Evolutionary conservation across 805 yeast species (phyloP), one percentile per base, ranked within the genome.

Genomic region (Metschnikowia continentalis): DNA sequence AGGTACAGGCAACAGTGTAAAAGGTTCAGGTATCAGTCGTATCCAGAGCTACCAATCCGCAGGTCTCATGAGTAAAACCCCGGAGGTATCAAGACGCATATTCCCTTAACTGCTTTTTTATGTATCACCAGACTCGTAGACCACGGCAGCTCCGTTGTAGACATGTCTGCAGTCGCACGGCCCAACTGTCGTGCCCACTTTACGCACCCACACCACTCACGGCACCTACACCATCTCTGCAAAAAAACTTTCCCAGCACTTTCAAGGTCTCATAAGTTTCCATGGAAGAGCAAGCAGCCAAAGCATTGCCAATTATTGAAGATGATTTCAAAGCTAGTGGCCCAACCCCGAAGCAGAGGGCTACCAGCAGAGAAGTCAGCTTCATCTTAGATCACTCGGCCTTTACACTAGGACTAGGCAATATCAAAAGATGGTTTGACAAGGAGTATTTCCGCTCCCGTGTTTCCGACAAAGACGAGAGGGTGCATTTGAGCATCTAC

Each of bases 321-420:
- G 40, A 44, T 23, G 47, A 44, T 17, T 44, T 44, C 15, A 11
- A 22, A 4, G 17, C 8, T 26, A 23, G 11, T 3, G 23, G 10
- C 11, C 15, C 30, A 8, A 32, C 14, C 7, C 15, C 7, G 30
- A 26, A 44, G 22, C 23, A 23, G 14, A 13, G 17, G 17, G 32
- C 35, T 3, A 36, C 14, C 23, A 19, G 6, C 17, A 46, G 68
- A 35, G 41, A 52, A 3, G 61, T 68, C 15, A 68, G 70, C 61
- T 72, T 84, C 52, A 81, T 86, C 17, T 59, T 86, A 39, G 91
- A 86, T 61, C 86, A 84, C 19, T 78, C 88, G 6, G 83, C 88
- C 2, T 74, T 86, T 54, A 81, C 82, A 17, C 79, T 83, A 49
- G 92, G 90, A 1, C 71, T 86, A 42, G 88, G 88, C 0, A 82